phyloP scores from a whole-genome alignment of 139 green algal species.

The Volvox reticuliferus region DNA sequence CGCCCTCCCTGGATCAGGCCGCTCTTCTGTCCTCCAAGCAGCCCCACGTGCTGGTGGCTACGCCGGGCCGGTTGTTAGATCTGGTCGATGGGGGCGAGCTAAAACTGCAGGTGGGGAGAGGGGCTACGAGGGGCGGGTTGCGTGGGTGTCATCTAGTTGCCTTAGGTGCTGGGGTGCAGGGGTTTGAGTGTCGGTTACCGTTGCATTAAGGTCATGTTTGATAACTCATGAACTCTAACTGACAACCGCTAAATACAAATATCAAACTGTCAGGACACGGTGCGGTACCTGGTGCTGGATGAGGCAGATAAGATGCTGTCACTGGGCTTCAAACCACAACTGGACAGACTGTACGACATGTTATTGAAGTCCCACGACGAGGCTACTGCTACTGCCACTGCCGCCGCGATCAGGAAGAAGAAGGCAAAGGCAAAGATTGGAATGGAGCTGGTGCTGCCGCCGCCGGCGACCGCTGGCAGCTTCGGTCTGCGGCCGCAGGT shows the following conservation, averaged over 20 bases:
- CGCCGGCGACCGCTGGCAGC: not conserved
- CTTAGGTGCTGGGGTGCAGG: no score
- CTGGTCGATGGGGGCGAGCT: conserved; percentile 73
- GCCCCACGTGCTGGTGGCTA: conserved; percentile 85
- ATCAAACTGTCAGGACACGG: conserved; percentile 14
- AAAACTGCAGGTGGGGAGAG: conserved; percentile 49
- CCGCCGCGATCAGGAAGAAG: conserved; percentile 10
- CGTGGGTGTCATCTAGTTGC: not conserved
- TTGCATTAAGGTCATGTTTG: no score
- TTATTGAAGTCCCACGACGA: conserved; percentile 56
- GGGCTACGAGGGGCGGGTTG: not conserved
- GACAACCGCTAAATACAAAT: no score
- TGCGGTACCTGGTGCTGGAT: conserved; percentile 81
- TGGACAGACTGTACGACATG: conserved; percentile 72
- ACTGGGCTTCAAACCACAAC: conserved; percentile 83
- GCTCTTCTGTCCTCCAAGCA: conserved; percentile 45
- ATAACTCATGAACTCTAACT: no score
- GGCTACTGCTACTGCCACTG: not conserved
- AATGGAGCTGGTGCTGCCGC: no score
- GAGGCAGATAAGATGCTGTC: conserved; percentile 94
- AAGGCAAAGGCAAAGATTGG: not conserved
- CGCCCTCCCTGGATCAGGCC: conserved; percentile 47
- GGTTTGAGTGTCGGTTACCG: no score
- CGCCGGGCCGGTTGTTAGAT: conserved; percentile 88
- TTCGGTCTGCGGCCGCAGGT: conserved; percentile 67